These are phyloP conservation scores for Rubus idaeus DNA, from an alignment of 306 rosid genomes.

Conservation along the genomic window DNA sequence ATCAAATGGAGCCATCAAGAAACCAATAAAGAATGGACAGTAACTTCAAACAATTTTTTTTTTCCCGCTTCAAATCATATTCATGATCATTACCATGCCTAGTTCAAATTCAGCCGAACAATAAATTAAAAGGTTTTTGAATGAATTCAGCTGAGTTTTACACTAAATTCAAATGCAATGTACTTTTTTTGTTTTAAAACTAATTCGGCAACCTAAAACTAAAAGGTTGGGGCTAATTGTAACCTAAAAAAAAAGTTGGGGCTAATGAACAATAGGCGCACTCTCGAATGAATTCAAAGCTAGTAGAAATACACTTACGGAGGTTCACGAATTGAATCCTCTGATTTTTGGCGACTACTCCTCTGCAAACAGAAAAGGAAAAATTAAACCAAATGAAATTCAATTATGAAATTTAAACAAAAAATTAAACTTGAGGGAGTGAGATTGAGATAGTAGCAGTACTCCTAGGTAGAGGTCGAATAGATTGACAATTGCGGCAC, in stretches of 20 bases:
- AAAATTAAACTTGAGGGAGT: background rate
- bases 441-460: background rate
- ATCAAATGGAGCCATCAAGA: background rate
- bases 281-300: background rate
- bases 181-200: background rate
- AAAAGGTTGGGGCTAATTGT: too few species aligned
- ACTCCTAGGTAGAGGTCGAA: slow-evolving; percentile 93
- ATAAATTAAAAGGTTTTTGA: too few species aligned
- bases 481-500: slow-evolving; percentile 73
- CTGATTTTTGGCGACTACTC: slow-evolving; percentile 57
- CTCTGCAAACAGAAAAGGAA: slow-evolving; percentile 37
- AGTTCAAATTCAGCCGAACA: too few species aligned
- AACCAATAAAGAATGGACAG: background rate
- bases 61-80: background rate
- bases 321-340: slow-evolving; percentile 62
- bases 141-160: background rate
- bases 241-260: background rate
- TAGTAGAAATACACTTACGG: slow-evolving; percentile 45
- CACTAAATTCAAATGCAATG: background rate
- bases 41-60: background rate
- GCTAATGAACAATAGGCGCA: too few species aligned
- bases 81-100: background rate
- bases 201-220: background rate
- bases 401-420: background rate
- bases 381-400: background rate